A percentile compares a stretch with the other conserved stretches of the same genome.
Conservation (phyloP, 441 rosid genomes). For the Flueggea neowawraea region DNA sequence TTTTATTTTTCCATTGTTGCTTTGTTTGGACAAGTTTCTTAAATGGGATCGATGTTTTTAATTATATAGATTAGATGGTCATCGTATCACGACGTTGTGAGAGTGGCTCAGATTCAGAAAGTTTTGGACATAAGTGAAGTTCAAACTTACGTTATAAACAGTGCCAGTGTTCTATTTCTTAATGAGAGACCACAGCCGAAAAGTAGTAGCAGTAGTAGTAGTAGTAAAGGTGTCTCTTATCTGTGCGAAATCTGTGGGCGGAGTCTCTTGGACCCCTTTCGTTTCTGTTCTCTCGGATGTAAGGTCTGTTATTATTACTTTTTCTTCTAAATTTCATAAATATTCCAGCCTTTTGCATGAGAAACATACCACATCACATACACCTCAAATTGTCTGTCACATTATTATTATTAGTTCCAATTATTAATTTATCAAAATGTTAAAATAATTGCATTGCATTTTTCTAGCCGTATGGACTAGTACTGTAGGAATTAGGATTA, state of each 20-base stretch:
- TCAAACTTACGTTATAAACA: slow-evolving; percentile 47
- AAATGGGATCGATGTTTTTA: neutral
- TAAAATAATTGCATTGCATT: no score
- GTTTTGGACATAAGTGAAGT: slow-evolving; percentile 67
- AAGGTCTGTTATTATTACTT: slow-evolving; percentile 32
- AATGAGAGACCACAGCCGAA: slow-evolving; percentile 85
- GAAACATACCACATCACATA: no score
- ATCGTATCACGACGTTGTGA: slow-evolving; percentile 84
- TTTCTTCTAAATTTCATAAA: neutral
- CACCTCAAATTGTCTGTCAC: no score
- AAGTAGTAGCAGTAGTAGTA: slow-evolving; percentile 1
- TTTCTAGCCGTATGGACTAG: no score
- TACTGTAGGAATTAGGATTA: no score
- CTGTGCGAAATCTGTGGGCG: slow-evolving; percentile 69
- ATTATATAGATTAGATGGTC: slow-evolving; percentile 70
- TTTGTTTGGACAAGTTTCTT: no score
- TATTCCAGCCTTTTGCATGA: neutral
- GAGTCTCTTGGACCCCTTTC: slow-evolving; percentile 71
- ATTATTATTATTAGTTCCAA: no score
- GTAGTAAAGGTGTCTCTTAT: slow-evolving; percentile 43
- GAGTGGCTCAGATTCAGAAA: slow-evolving; percentile 68
- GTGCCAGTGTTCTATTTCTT: slow-evolving; percentile 50
- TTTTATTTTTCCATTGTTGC: neutral
- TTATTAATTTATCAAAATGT: no score
- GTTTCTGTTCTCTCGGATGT: slow-evolving; percentile 94